Evolutionary conservation across 2,329 filamentous ascomycete species (phyloP), one percentile per base, ranked within the genome.

Genomic region (Colletotrichum brevisporum): DNA sequence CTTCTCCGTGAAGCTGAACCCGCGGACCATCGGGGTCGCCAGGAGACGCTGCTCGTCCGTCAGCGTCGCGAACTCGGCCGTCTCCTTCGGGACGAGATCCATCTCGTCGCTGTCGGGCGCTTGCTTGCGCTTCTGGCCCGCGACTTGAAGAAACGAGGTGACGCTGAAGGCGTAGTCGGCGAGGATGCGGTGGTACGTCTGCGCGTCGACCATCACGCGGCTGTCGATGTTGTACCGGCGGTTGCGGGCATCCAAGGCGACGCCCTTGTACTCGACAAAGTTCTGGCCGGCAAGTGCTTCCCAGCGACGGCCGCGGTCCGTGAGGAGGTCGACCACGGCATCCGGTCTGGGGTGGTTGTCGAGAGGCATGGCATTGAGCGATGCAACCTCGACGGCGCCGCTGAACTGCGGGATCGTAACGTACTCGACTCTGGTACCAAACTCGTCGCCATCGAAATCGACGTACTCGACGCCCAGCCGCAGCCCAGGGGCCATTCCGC

Each of bases 151-250:
- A 9, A 76, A 71, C 8, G 71, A 63, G 2, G 24, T 39, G 12
- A 78, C 62, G 5, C 16, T 39, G 74, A 95, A 89, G 0, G 88
- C 88, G 73, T 97, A 97, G 77, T 97, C 97, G 1, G 94, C 92
- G 73, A 95, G 93, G 78, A 95, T 92, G 41, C 93, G 89, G 13
- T 93, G 89, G 81, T 97, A 94, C 52, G 92, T 93, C 4, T 89
- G 90, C 0, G 94, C 89, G 75, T 97, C 95, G 31, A 97, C 86
- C 94, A 97, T 97, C 71, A 97, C 87, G 26, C 95, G 90, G 24
- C 94, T 92, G 71, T 94, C 93, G 78, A 97, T 91, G 76, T 94
- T 94, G 79, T 97, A 91, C 78, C 62, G 52, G 2, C 51, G 45
- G 36, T n/a, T 26, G 12, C 12, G 10, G 15, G 15, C 4, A 18